phyloP scores from a whole-genome alignment of 148 eudicot species.

The Limonium bicolor region DNA sequence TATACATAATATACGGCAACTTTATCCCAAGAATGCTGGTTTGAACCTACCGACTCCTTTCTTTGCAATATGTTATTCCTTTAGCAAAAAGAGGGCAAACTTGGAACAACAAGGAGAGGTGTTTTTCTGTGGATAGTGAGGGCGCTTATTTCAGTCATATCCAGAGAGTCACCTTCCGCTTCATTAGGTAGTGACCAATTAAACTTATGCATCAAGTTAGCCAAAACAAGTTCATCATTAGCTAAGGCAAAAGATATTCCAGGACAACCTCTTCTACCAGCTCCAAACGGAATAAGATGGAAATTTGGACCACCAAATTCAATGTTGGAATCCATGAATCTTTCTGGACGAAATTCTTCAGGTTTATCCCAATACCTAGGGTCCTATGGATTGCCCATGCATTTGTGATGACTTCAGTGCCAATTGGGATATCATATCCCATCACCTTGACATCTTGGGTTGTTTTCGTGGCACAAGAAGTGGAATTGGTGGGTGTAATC shows the following conservation, averaged over 20 bases:
- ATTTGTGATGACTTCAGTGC: conserved; percentile 2
- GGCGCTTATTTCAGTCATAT: conserved; percentile 22
- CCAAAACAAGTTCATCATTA: background rate
- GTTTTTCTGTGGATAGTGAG: conserved; percentile 13
- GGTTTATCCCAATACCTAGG: background rate
- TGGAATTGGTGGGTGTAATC: conserved; percentile 17
- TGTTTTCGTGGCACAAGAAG: background rate
- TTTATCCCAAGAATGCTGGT: too few relatives aligned
- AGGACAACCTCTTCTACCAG: conserved; percentile 3
- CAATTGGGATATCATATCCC: background rate
- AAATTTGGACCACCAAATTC: conserved; percentile 2
- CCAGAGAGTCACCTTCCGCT: conserved; percentile 6
- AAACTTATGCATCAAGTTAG: conserved; percentile 8
- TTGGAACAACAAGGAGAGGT: conserved; percentile 29
- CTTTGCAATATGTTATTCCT: too few relatives aligned
- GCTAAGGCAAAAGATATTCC: conserved; percentile 1
- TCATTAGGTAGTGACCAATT: conserved; percentile 4
- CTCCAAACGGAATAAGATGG: conserved; percentile 1
- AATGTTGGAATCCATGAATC: conserved; percentile 1
- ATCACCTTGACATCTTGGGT: conserved; percentile 10
- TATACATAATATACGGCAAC: too few relatives aligned
- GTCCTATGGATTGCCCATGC: conserved; percentile 3
- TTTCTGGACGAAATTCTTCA: conserved; percentile 2
- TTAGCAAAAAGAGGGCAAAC: too few relatives aligned
- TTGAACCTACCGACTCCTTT: too few relatives aligned